Evolutionary conservation across 768 basidiomycete genomes (phyloP), one percentile per base, ranked within the genome.

Genomic region (Hydnomerulius pinastri): DNA sequence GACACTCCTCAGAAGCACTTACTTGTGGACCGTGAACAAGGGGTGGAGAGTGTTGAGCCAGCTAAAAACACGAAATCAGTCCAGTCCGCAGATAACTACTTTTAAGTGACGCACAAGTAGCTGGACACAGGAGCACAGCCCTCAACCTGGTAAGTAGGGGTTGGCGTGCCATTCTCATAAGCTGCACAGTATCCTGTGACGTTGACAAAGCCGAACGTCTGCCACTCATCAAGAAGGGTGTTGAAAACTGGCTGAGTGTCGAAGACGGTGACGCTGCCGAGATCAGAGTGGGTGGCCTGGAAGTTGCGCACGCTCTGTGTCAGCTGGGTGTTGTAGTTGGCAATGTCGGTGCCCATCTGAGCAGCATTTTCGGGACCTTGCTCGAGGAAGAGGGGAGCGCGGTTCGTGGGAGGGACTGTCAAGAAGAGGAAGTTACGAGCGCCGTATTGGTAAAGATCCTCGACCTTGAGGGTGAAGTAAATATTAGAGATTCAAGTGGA

Each of bases 1-100:
- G 4, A 20, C n/a, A 39, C 36, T 9, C 29, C 20, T 11, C 11
- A 30, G 33, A 54, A 23, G 15, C 28, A 66, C 78, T 56, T 57
- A 83, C 83, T 80, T 71, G 57, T 85, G 83, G 48, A 86, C 75
- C 20, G 81, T 81, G 57, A 82, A 86, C 17, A 85, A 56, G 23
- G 82, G 83, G 60, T 85, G 83, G 33, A 86, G 67, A 3, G 71
- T 62, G 60, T 85, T 84, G 40, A 85, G 59, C 83, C 83, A 85
- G 68, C 82, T 84, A 50, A 13, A 35, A n/a, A 17, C 1, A 8
- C 20, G 37, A 37, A 17, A 9, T 54, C 20, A 56, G 46, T 13
- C n/a, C 0, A 15, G 23, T 12, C 3, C 6, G 24, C n/a, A 32
- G 12, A 17, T 21, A 41, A 41, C 23, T 25, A 6, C 25, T 27